Evolutionary conservation across 257 asterid genomes (phyloP).

Genomic region (Voacanga thouarsii): DNA sequence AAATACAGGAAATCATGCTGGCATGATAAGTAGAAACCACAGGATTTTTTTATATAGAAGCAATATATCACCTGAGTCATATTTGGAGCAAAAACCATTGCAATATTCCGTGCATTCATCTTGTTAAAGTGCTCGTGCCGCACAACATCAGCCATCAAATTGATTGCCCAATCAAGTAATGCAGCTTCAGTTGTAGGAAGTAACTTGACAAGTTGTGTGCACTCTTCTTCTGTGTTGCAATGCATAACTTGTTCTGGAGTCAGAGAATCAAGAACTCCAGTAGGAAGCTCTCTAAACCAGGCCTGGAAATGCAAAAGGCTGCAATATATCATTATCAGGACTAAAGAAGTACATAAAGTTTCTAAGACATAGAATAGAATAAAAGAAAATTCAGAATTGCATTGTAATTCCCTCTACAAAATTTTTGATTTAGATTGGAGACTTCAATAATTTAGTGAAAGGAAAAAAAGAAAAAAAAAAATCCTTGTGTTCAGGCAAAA

Average conservation of each 20-base stretch:
- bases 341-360: not conserved
- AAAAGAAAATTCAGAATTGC: not conserved
- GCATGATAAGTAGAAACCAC: not conserved
- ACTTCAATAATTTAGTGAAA: not conserved
- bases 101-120: conserved; percentile 84
- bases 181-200: conserved; percentile 70
- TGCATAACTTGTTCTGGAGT: conserved; percentile 76
- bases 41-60: not conserved
- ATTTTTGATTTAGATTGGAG: not conserved
- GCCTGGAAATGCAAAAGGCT: conserved; percentile 44
- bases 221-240: conserved; percentile 84
- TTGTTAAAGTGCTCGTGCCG: conserved; percentile 56
- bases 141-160: conserved; percentile 78
- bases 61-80: conserved; percentile 64
- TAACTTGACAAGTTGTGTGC: conserved; percentile 44
- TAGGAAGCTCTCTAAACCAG: conserved; percentile 87
- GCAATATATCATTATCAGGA: not conserved
- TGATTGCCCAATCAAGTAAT: conserved; percentile 75
- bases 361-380: not conserved
- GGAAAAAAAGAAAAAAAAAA: not conserved
- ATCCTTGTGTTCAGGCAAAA: not conserved
- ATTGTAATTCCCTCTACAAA: not conserved
- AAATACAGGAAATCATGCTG: not conserved
- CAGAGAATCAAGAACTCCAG: conserved; percentile 71
- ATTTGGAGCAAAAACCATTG: conserved; percentile 93